Evolutionary conservation across 2,329 filamentous ascomycete species (phyloP).

Genomic region (Corynespora cassiicola): DNA sequence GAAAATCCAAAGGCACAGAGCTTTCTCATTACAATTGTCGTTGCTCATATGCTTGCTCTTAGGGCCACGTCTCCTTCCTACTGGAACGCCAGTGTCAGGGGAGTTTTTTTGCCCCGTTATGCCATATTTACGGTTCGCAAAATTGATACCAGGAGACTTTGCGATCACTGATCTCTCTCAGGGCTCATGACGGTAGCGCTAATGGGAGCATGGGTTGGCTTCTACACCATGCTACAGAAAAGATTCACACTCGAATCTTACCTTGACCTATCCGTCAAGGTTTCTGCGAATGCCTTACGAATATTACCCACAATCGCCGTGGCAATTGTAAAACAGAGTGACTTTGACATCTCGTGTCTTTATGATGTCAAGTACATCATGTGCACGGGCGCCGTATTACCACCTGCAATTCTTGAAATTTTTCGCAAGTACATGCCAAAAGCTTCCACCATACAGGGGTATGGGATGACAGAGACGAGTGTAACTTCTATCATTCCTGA

Average conservation of each 20-base stretch:
- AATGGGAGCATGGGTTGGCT: slow-evolving; percentile 21
- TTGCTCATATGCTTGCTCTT: slow-evolving; percentile 18
- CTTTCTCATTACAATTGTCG: slow-evolving; percentile 25
- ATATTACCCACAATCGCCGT: slow-evolving; percentile 30
- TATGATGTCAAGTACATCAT: slow-evolving; percentile 23
- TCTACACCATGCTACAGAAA: slow-evolving; percentile 21
- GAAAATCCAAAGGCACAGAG: slow-evolving; percentile 28
- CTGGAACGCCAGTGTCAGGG: slow-evolving; percentile 13
- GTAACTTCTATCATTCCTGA: slow-evolving; percentile 20
- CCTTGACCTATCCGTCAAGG: slow-evolving; percentile 14
- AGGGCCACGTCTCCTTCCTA: slow-evolving; percentile 20
- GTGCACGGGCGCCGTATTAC: slow-evolving; percentile 25
- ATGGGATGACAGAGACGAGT: slow-evolving; percentile 28
- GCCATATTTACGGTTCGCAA: slow-evolving; percentile 28
- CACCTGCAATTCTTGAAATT: slow-evolving; percentile 12
- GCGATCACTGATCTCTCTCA: not conserved
- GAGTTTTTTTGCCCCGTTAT: slow-evolving; percentile 30
- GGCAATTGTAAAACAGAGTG: slow-evolving; percentile 19
- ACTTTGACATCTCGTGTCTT: slow-evolving; percentile 17
- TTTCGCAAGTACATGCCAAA: slow-evolving; percentile 13
- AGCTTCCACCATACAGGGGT: slow-evolving; percentile 25
- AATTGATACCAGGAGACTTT: no score
- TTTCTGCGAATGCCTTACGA: slow-evolving; percentile 14
- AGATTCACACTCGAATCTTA: slow-evolving; percentile 15
- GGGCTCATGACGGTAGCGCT: slow-evolving; percentile 18